Evolutionary conservation across 768 basidiomycete species (phyloP).

Genomic region (Saitozyma podzolica): DNA sequence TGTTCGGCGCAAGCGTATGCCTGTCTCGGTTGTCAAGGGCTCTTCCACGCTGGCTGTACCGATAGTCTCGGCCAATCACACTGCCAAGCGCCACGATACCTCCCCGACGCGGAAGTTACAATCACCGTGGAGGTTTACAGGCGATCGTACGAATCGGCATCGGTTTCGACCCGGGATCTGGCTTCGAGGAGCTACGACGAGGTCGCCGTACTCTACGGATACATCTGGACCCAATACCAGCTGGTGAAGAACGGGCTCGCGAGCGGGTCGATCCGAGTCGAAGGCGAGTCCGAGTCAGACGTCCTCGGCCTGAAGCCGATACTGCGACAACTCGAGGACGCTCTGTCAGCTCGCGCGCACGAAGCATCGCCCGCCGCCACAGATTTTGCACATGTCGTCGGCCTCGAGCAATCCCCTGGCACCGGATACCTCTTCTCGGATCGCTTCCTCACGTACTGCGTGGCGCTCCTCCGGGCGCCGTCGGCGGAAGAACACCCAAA

Average conservation of each 20-base stretch:
- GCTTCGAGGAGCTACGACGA: slow-evolving; percentile 65
- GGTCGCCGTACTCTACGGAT: slow-evolving; percentile 62
- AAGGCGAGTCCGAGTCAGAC: slow-evolving; percentile 50
- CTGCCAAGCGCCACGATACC: neutral
- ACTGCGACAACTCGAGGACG: slow-evolving; percentile 59
- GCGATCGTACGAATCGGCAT: no score
- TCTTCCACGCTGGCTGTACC: slow-evolving; percentile 63
- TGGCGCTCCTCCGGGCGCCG: slow-evolving; percentile 56
- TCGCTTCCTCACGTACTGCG: slow-evolving; percentile 65
- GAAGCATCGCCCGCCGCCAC: slow-evolving; percentile 55
- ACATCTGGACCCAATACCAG: slow-evolving; percentile 69
- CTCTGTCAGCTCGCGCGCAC: slow-evolving; percentile 58
- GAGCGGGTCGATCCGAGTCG: slow-evolving; percentile 60
- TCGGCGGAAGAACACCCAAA: slow-evolving; percentile 50
- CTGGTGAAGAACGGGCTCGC: slow-evolving; percentile 68
- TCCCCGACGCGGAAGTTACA: neutral
- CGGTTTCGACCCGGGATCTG: no score
- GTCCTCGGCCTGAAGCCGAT: slow-evolving; percentile 66
- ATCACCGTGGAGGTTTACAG: no score
- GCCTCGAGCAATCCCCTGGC: slow-evolving; percentile 4
- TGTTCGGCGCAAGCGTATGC: slow-evolving; percentile 63
- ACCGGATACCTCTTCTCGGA: slow-evolving; percentile 67
- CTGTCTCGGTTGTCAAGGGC: slow-evolving; percentile 64
- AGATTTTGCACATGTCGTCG: slow-evolving; percentile 42
- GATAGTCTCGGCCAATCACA: neutral